Conservation (phyloP, 129 eudicot species). For the Rutidosis leptorrhynchoides region DNA sequence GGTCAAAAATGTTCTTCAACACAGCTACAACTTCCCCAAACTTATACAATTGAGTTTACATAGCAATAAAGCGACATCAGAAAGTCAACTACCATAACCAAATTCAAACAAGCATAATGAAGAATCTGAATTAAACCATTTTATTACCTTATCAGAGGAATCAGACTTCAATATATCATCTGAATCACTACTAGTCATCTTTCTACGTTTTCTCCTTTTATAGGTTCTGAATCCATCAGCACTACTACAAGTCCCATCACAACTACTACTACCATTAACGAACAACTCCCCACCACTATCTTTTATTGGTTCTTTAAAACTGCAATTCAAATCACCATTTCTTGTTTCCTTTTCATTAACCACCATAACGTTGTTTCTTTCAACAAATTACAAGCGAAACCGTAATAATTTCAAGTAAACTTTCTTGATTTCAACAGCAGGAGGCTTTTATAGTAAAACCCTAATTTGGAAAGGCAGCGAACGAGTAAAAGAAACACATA, state of each 20-base stretch:
- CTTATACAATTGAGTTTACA: background rate
- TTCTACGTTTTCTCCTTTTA: constrained; percentile 28
- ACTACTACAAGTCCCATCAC: constrained; percentile 15
- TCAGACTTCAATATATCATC: constrained; percentile 8
- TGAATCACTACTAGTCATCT: constrained; percentile 12
- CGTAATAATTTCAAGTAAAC: constrained; percentile 12
- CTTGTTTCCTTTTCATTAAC: constrained; percentile 16
- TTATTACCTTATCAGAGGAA: constrained; percentile 17
- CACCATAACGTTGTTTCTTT: constrained; percentile 4
- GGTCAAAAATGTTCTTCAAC: background rate
- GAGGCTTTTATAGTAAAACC: constrained; percentile 1
- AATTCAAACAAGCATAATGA: background rate
- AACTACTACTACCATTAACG: constrained; percentile 9
- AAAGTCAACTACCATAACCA: constrained; percentile 1
- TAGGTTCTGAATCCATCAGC: constrained; percentile 19
- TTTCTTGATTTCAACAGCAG: constrained; percentile 4
- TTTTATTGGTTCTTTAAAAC: background rate
- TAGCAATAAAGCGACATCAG: background rate
- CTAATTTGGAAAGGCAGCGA: background rate
- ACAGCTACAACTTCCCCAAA: background rate
- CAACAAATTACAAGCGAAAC: constrained; percentile 1
- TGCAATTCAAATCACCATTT: constrained; percentile 31
- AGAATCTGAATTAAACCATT: background rate
- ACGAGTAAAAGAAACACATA: constrained; percentile 2
- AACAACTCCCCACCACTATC: background rate